Base-by-base conservation (phyloP, 1,139 yeast species). In the Zygoascus hellenicus region DNA sequence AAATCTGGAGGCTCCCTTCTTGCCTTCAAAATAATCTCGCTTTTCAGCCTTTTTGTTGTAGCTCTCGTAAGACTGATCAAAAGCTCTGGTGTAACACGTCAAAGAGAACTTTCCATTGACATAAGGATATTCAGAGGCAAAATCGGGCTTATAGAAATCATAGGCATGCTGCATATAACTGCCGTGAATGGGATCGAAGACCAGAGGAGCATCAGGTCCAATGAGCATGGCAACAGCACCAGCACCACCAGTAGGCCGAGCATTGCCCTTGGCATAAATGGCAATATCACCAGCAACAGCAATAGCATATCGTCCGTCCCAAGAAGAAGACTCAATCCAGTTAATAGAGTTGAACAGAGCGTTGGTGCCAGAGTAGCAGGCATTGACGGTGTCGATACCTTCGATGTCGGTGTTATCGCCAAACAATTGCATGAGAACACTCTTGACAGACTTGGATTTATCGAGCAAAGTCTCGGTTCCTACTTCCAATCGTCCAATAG, bases 181-280 rank as follows among this genome's bases (percentile, higher is more conserved):
- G 55, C 97, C 97, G 71, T 95, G 87, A 51, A 81, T 77, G 46
- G 83, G 70, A 62, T 92, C 97, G 61, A 94, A 81, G 42, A 87
- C 97, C 60, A 94, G 77, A 57, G 98, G 98, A 39, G 98, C 97
- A 64, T 94, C 96, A 48, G 97, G 96, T 47, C 99, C 99, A 63
- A 94, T 85, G 67, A 86, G 80, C 65, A 94, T 63, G 45, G 99
- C 99, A 51, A 92, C 95, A 48, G 95, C 79, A 63, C 99, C 99
- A 51, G 95, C 97, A 71, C 99, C 99, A 67, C 99, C 99, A 51
- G 98, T 92, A 62, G 99, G 98, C 75, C 99, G 83, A 49, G 99
- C 99, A 44, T 95, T 84, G 66, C 98, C 98, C 72, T 90, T 80
- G 60, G 92, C 89, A 71, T 94, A 94, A 60, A 94, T 84, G 64